Base-by-base conservation (phyloP, 768 basidiomycete species). In the Termitomyces sp. region DNA sequence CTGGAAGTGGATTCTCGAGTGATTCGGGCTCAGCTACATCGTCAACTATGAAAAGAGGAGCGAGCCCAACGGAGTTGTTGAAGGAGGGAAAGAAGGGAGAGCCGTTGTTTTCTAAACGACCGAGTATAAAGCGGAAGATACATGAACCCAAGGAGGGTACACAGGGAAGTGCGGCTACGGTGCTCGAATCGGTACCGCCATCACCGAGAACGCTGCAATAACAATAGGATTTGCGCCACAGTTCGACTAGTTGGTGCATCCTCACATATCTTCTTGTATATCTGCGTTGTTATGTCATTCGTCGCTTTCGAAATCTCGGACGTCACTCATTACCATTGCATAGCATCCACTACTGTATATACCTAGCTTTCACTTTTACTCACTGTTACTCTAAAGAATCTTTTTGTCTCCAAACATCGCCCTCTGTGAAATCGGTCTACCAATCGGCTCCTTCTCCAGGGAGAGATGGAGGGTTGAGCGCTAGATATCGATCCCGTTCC, bases 51-150 rank as follows among this genome's bases (percentile, higher is more conserved):
- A 91, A 91, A 72, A 82, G 90, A 22, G 81, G 81, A 2, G 84
- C 87, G 36, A 90, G 89, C 65, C 89, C 90, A 44, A 88, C 88
- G 12, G 89, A 91, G 73, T 73, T 89, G 57, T 72, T 76, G 58
- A 86, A 82, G 70, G 84, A 89, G 73, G 84, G 84, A 58, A 81
- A 76, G 66, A 78, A 76, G 45, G 88, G 87, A 3, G 83, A 82
- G 38, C 70, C 80, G 55, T 75, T 81, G 57, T 75, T 84, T 59
- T 80, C 83, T 33, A 91, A 91, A 72, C 81, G 88, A 42, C 88
- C 88, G 38, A 91, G 87, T 63, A 75, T 87, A 61, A 87, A 89
- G 68, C 76, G 81, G 46, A 78, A 79, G 67, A 24, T 51, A 20
- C 42, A 40, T 24, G 52, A 28, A 40, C 3, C 12, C 54, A 55